Percentiles rank a stretch among this genome's conserved stretches.
phyloP scores from a whole-genome alignment of 805 yeast genomes.

The Saccharomycopsis javanensis region DNA sequence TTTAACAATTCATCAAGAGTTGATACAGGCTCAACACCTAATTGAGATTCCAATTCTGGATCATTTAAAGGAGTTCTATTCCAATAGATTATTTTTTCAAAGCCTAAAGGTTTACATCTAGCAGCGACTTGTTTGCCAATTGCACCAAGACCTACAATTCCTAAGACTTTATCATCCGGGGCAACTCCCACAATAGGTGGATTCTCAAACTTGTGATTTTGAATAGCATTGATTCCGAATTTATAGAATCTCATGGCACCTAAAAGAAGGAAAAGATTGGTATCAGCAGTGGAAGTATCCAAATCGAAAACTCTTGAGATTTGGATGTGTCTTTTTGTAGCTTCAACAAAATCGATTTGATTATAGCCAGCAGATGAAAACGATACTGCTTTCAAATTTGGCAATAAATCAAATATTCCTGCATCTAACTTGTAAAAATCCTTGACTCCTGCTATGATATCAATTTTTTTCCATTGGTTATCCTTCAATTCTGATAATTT shows the following conservation, averaged over 20 bases:
- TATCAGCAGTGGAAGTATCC: slow-evolving; percentile 48
- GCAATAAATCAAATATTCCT: slow-evolving; percentile 12
- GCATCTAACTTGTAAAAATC: slow-evolving; percentile 13
- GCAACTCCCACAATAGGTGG: slow-evolving; percentile 30
- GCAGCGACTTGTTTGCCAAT: slow-evolving; percentile 36
- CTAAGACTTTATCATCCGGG: slow-evolving; percentile 35
- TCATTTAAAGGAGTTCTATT: slow-evolving; percentile 33
- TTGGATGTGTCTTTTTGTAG: slow-evolving; percentile 34
- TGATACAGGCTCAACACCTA: slow-evolving; percentile 26
- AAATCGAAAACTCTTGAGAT: slow-evolving; percentile 44
- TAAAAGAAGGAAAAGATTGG: slow-evolving; percentile 40
- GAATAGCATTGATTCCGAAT: slow-evolving; percentile 32
- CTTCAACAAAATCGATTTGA: slow-evolving; percentile 35
- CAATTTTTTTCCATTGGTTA: neutral
- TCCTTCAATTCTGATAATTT: slow-evolving; percentile 1
- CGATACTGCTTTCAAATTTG: slow-evolving; percentile 16
- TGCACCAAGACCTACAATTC: slow-evolving; percentile 40
- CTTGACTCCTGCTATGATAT: slow-evolving; percentile 17
- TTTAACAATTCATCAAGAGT: slow-evolving; percentile 24
- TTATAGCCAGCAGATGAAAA: slow-evolving; percentile 46
- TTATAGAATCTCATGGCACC: slow-evolving; percentile 42
- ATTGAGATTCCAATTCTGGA: slow-evolving; percentile 25
- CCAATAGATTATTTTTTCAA: slow-evolving; percentile 34
- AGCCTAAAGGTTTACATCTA: slow-evolving; percentile 35
- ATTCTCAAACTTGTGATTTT: slow-evolving; percentile 35